Evolutionary conservation across 306 rosid species (phyloP).

Genomic region (Senna siamea): DNA sequence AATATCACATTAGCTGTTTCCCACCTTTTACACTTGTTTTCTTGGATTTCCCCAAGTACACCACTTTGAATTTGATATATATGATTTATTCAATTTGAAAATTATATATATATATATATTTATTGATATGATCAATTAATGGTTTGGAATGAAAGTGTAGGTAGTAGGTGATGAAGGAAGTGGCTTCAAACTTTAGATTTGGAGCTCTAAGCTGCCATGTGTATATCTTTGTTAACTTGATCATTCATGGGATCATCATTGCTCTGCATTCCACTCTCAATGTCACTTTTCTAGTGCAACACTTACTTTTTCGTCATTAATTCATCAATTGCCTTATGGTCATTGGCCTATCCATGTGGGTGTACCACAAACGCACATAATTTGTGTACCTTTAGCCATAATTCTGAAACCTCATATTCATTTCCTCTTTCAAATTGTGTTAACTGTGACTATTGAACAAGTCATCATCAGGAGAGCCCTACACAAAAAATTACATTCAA

Average conservation of each 20-base stretch:
- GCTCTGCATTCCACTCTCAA: not conserved
- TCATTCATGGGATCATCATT: not conserved
- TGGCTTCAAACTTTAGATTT: not conserved
- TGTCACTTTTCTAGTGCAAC: not conserved
- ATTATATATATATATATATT: too few species aligned
- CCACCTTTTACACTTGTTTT: not conserved
- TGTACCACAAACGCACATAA: not conserved
- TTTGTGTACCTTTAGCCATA: not conserved
- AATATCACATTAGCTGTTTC: not conserved
- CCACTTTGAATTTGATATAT: too few species aligned
- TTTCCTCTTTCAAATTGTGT: too few species aligned
- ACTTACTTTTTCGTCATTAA: not conserved
- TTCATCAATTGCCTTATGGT: not conserved
- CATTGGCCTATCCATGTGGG: not conserved
- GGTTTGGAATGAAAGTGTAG: too few species aligned
- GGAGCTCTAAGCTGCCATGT: not conserved
- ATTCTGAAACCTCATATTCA: too few species aligned
- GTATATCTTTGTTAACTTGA: not conserved
- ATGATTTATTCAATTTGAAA: too few species aligned
- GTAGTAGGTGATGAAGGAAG: not conserved
- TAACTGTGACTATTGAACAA: too few species aligned
- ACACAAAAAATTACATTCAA: too few species aligned
- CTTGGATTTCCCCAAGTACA: too few species aligned
- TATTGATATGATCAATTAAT: too few species aligned
- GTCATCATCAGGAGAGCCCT: too few species aligned